These are phyloP conservation scores for Candida labiduridarum DNA, from an alignment of 1,139 yeast genomes.

Conservation along the genomic window DNA sequence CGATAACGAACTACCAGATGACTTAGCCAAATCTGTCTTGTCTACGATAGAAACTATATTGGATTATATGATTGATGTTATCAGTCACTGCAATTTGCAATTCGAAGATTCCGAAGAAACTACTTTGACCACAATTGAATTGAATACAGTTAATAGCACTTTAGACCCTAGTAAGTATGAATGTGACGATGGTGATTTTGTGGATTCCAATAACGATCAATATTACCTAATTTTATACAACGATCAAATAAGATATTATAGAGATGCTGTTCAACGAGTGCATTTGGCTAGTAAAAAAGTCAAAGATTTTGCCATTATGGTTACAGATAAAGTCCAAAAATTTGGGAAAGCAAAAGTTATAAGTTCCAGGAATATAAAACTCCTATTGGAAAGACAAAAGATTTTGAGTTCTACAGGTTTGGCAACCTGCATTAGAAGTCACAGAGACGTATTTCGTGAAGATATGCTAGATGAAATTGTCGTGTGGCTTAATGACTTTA, in stretches of 20 bases:
- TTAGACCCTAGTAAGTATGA: conserved; percentile 38
- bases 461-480: conserved; percentile 78
- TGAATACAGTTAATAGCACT: conserved; percentile 29
- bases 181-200: conserved; percentile 21
- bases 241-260: conserved; percentile 74
- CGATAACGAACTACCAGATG: conserved; percentile 32
- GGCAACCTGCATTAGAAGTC: conserved; percentile 64
- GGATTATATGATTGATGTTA: conserved; percentile 78
- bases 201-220: conserved; percentile 50
- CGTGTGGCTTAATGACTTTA: conserved; percentile 62
- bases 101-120: conserved; percentile 29
- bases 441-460: conserved; percentile 75
- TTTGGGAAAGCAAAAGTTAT: conserved; percentile 73
- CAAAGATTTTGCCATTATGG: conserved; percentile 72
- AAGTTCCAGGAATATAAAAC: conserved; percentile 53
- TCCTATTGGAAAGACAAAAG: conserved; percentile 55
- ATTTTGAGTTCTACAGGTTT: conserved; percentile 62
- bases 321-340: conserved; percentile 62
- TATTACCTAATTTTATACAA: conserved; percentile 70
- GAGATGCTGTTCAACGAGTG: conserved; percentile 73
- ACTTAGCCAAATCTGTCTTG: conserved; percentile 34
- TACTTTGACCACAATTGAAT: conserved; percentile 23
- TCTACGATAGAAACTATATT: conserved; percentile 56
- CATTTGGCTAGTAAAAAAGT: conserved; percentile 65
- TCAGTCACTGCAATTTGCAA: conserved; percentile 48